Evolutionary conservation across 495 filamentous ascomycete species (phyloP).

Genomic region (Penicillium manginii): DNA sequence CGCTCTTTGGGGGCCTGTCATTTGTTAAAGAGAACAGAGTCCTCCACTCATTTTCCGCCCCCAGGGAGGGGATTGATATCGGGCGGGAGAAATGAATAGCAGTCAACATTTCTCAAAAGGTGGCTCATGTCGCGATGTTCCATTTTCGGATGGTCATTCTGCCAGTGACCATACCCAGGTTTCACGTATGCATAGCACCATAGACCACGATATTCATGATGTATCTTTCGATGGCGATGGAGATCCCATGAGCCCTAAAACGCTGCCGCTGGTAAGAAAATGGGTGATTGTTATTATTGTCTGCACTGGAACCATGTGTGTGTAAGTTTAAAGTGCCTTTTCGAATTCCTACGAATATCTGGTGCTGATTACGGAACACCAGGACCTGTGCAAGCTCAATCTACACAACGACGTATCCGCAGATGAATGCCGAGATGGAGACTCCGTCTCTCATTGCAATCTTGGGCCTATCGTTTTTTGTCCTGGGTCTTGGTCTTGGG

Average conservation of each 20-base stretch:
- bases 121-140: not conserved
- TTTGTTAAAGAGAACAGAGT: not conserved
- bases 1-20: not conserved
- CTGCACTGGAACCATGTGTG: slow-evolving; percentile 67
- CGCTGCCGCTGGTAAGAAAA: slow-evolving; percentile 59
- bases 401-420: slow-evolving; percentile 76
- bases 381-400: slow-evolving; percentile 81
- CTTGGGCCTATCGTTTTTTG: slow-evolving; percentile 71
- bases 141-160: not conserved
- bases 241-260: slow-evolving; percentile 23
- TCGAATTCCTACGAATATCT: not conserved
- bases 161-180: not conserved
- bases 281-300: slow-evolving; percentile 74
- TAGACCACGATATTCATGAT: not conserved
- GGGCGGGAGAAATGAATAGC: not conserved
- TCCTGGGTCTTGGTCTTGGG: slow-evolving; percentile 63
- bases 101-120: not conserved
- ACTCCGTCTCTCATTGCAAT: slow-evolving; percentile 66
- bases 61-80: not conserved
- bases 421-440: slow-evolving; percentile 69
- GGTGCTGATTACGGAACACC: slow-evolving; percentile 1
- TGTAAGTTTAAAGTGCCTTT: slow-evolving; percentile 58
- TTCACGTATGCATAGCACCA: not conserved
- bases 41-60: not conserved
- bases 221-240: not conserved